Evolutionary conservation across 345 rosid species (phyloP).

Genomic region (Linum lewisii): DNA sequence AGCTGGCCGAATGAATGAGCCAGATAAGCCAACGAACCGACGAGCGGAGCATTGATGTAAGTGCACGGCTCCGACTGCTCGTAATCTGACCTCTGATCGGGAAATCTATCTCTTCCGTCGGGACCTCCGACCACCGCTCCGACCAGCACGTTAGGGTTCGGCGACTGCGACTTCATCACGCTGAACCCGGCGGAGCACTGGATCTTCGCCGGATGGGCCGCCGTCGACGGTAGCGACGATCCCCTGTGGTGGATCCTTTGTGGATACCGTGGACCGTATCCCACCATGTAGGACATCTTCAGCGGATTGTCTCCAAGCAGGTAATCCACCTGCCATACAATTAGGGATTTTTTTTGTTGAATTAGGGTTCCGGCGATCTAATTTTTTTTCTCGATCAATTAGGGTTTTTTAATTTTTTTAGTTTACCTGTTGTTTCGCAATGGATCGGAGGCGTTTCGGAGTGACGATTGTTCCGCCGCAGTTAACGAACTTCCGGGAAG

Average conservation of each 20-base stretch:
- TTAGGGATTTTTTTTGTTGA: too few relatives aligned
- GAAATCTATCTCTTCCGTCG: not conserved
- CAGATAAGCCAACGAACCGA: constrained; percentile 3
- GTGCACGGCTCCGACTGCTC: constrained; percentile 8
- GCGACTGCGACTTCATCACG: not conserved
- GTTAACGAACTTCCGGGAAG: not conserved
- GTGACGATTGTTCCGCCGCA: constrained; percentile 4
- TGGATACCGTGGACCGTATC: constrained; percentile 1
- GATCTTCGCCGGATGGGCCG: constrained; percentile 5
- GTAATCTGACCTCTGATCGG: not conserved
- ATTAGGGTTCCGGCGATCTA: too few relatives aligned
- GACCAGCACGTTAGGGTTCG: constrained; percentile 2
- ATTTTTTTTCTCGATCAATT: too few relatives aligned
- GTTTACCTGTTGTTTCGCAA: constrained; percentile 4
- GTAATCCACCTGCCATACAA: not conserved
- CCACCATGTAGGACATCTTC: constrained; percentile 8
- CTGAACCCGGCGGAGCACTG: not conserved
- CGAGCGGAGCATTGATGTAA: constrained; percentile 1
- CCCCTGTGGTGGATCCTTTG: constrained; percentile 8
- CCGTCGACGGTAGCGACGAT: constrained; percentile 1
- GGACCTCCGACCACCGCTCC: constrained; percentile 4
- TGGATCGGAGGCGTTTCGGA: not conserved
- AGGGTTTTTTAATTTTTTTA: not conserved
- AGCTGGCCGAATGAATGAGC: constrained; percentile 5
- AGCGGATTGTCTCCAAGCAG: constrained; percentile 4